Evolutionary conservation across 345 rosid genomes (phyloP), one percentile per base, ranked within the genome.

Genomic region (Citrus medica): DNA sequence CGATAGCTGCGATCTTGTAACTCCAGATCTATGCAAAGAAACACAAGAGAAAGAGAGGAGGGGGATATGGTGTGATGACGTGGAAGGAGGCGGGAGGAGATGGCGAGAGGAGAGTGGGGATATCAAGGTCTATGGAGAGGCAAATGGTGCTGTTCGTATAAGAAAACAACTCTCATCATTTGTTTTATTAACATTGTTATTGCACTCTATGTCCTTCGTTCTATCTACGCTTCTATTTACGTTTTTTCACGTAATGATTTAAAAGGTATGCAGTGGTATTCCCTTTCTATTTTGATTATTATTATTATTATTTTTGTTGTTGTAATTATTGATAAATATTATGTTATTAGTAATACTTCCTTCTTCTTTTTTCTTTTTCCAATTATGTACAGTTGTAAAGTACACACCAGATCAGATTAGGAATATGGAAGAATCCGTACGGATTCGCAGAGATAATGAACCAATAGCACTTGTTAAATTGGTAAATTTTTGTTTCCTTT

Each of bases 151-250:
- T 89, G 85, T 76, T 88, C 97, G 37, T 91, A 89, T 86, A 93
- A 88, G 88, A 93, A 84, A 71, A 93, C 87, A 21, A 92, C 99
- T 48, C 87, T 97, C 67, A 79, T 89, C 62, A 89, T 97, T 84
- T 97, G 99, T 83, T 88, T 88, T 71, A 60, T 94, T 82, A 97
- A 97, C 90, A 97, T 94, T 87, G 83, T 94, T 81, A 85, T 94
- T 55, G 98, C 98, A 79, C 98, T 97, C 75, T 94, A 82, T 83
- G 94, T 94, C 82, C 93, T 97, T 75, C 93, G 92, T 70, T 90
- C 92, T 83, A 89, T 94, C 76, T 97, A 97, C 81, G 81, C 85
- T 21, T 94, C 97, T 74, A 92, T 94, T 79, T 89, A 93, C 76
- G 58, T 93, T 79, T 88, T 88, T 88, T 82, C 97, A 79, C 81